Evolutionary conservation across 202 grass and related monocot species (phyloP).

Genomic region (Setaria viridis): DNA sequence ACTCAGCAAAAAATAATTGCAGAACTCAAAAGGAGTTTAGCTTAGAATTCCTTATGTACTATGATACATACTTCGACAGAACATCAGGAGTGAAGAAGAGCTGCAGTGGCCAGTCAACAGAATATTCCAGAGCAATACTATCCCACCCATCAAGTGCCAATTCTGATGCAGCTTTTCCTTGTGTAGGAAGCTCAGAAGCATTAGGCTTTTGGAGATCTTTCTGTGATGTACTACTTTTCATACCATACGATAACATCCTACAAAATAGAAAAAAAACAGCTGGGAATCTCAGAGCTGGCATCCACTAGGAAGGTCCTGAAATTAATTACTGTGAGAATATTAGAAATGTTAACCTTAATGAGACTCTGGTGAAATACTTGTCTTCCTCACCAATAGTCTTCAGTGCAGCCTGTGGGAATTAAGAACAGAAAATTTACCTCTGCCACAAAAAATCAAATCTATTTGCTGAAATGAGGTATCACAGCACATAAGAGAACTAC

Average conservation of each 20-base stretch:
- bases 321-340: slow-evolving; percentile 25
- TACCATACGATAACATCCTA: slow-evolving; percentile 88
- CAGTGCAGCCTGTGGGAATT: slow-evolving; percentile 78
- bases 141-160: slow-evolving; percentile 92
- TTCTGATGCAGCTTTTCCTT: slow-evolving; percentile 73
- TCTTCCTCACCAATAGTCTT: slow-evolving; percentile 96
- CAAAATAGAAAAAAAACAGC: slow-evolving; percentile 49
- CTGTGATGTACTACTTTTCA: slow-evolving; percentile 63
- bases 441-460: slow-evolving; percentile 8
- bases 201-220: slow-evolving; percentile 64
- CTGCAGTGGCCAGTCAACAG: slow-evolving; percentile 91
- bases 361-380: slow-evolving; percentile 91
- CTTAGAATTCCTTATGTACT: slow-evolving; percentile 34
- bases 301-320: slow-evolving; percentile 11
- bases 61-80: slow-evolving; percentile 81
- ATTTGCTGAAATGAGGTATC: slow-evolving; percentile 28
- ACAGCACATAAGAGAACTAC: slow-evolving; percentile 30
- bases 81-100: slow-evolving; percentile 98
- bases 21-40: neutral
- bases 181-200: slow-evolving; percentile 56
- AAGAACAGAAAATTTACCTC: slow-evolving; percentile 35
- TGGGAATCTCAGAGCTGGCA: neutral
- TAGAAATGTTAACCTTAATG: slow-evolving; percentile 67
- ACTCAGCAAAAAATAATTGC: neutral
- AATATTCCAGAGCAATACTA: slow-evolving; percentile 90